These are phyloP conservation scores for Penicillium atrosanguineum DNA, from an alignment of 495 filamentous ascomycete species.

Conservation along the genomic window DNA sequence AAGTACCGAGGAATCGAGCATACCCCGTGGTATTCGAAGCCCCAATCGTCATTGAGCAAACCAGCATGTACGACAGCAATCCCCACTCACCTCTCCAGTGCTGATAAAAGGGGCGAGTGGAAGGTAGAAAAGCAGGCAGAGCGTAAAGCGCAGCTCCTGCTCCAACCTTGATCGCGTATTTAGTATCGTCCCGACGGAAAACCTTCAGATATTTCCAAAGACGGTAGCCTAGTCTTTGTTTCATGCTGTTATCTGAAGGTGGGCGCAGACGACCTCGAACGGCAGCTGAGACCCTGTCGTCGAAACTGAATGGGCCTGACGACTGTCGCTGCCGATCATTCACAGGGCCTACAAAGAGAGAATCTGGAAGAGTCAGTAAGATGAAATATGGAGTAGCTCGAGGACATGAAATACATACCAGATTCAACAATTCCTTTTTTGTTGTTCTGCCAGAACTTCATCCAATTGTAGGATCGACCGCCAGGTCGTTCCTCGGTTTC, in stretches of 20 bases:
- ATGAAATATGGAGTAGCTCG: background rate
- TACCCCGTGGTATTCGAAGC: slow-evolving; percentile 89
- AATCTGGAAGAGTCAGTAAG: background rate
- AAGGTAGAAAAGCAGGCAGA: slow-evolving; percentile 76
- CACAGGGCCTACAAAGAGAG: background rate
- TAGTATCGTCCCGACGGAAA: slow-evolving; percentile 65
- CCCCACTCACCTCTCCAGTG: slow-evolving; percentile 98
- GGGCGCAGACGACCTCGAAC: slow-evolving; percentile 4
- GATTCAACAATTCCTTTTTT: slow-evolving; percentile 18
- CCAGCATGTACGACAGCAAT: slow-evolving; percentile 93
- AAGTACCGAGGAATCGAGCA: slow-evolving; percentile 83
- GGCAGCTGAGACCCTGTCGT: slow-evolving; percentile 7
- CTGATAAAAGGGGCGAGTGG: slow-evolving; percentile 73
- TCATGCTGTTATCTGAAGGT: slow-evolving; percentile 15
- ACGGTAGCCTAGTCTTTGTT: slow-evolving; percentile 45
- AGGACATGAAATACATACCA: background rate
- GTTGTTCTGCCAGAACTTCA: slow-evolving; percentile 69
- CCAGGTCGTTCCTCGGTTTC: slow-evolving; percentile 55
- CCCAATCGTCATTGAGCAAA: slow-evolving; percentile 96
- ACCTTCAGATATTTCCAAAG: slow-evolving; percentile 58
- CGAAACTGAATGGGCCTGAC: slow-evolving; percentile 4
- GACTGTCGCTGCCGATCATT: background rate
- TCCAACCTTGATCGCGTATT: slow-evolving; percentile 90
- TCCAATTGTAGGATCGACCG: slow-evolving; percentile 77
- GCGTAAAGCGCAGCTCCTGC: slow-evolving; percentile 84